phyloP scores from a whole-genome alignment of 1,284 basidiomycete species.

The Cryptococcus wingfieldii region DNA sequence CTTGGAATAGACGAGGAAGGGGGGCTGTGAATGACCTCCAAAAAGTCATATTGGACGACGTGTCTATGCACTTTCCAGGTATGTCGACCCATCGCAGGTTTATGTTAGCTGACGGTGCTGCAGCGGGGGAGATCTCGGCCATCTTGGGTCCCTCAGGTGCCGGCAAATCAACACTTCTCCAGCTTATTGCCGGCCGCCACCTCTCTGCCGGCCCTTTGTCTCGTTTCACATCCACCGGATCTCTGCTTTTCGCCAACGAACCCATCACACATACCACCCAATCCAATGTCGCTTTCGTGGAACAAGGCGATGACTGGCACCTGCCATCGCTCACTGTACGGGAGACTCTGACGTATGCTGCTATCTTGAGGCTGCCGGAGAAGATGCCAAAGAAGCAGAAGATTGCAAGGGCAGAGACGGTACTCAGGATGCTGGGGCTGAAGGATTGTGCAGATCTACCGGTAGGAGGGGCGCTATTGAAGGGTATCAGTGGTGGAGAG shows the following conservation, averaged over 20 bases:
- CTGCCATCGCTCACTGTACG: conserved; percentile 52
- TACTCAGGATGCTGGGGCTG: conserved; percentile 53
- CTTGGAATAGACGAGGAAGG: conserved; percentile 35
- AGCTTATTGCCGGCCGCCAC: conserved; percentile 50
- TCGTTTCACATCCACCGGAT: conserved; percentile 40
- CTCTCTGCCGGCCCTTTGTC: conserved; percentile 44
- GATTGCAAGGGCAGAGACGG: conserved; percentile 53
- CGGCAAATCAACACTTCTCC: conserved; percentile 53
- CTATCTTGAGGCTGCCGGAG: conserved; percentile 52
- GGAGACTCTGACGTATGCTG: conserved; percentile 52
- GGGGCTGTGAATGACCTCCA: conserved; percentile 22
- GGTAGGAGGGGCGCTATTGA: conserved; percentile 55
- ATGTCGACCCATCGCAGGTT: neutral
- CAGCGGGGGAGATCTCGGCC: conserved; percentile 51
- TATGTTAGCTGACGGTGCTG: neutral
- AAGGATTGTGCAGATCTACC: conserved; percentile 55
- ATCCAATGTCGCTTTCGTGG: conserved; percentile 53
- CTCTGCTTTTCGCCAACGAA: conserved; percentile 45
- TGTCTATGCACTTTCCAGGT: conserved; percentile 50
- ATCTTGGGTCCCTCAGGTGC: conserved; percentile 52
- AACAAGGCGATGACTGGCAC: conserved; percentile 56
- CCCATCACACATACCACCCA: conserved; percentile 29
- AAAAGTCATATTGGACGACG: conserved; percentile 50
- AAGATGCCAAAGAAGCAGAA: conserved; percentile 50
- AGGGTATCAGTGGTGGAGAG: conserved; percentile 56